Conservation (phyloP, 306 rosid genomes). For the Medicago truncatula region DNA sequence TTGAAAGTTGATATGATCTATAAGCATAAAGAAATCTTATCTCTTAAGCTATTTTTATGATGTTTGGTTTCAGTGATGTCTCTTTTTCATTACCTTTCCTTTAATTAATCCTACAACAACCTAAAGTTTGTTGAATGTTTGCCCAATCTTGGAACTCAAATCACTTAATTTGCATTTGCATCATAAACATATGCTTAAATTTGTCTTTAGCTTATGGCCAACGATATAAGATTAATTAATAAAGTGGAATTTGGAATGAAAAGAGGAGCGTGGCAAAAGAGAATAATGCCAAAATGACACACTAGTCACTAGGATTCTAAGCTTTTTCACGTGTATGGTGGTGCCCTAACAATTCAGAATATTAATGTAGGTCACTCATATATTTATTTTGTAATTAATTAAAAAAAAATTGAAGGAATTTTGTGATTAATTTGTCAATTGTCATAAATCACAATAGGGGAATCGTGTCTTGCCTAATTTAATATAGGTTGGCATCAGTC, state of each 20-base stretch:
- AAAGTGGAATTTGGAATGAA: constrained; percentile 35
- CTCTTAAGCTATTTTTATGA: constrained; percentile 33
- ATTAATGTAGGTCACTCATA: background rate
- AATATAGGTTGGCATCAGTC: too few species aligned
- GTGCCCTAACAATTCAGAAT: constrained; percentile 43
- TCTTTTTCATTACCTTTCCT: constrained; percentile 16
- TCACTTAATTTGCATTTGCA: constrained; percentile 23
- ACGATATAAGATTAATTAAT: constrained; percentile 5
- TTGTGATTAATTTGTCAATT: background rate
- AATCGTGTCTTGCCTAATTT: constrained; percentile 27
- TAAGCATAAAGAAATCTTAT: constrained; percentile 33
- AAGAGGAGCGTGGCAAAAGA: constrained; percentile 11
- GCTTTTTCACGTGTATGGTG: constrained; percentile 46
- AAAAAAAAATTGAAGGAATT: too few species aligned
- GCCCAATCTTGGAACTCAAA: constrained; percentile 13
- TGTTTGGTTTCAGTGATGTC: constrained; percentile 1
- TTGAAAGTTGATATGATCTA: constrained; percentile 33
- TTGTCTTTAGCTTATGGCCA: constrained; percentile 41
- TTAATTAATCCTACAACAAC: constrained; percentile 38
- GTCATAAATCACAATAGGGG: constrained; percentile 16
- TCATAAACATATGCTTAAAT: constrained; percentile 20
- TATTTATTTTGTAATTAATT: background rate
- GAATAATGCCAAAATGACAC: constrained; percentile 46
- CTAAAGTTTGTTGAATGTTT: constrained; percentile 30
- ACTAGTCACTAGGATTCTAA: constrained; percentile 26